Percentiles rank a stretch among this genome's conserved stretches.
These are phyloP conservation scores for Moesziomyces globuligerus DNA, from an alignment of 1,284 basidiomycete genomes.

Conservation along the genomic window DNA sequence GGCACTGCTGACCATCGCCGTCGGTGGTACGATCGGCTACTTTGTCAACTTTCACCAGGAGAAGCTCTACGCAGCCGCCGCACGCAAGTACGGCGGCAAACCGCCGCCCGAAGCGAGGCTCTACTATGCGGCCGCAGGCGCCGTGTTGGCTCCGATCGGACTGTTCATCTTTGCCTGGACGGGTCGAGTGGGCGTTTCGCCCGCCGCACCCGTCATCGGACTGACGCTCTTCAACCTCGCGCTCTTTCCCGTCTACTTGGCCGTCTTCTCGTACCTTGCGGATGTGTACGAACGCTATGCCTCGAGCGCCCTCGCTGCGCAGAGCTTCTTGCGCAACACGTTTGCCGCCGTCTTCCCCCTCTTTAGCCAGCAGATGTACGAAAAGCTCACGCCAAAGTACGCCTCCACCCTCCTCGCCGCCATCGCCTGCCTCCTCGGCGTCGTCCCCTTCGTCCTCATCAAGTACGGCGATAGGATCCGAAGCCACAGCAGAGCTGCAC, in stretches of 20 bases:
- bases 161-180: conserved; percentile 58
- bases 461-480: conserved; percentile 58
- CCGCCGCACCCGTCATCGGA: conserved; percentile 49
- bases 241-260: conserved; percentile 42
- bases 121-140: conserved; percentile 62
- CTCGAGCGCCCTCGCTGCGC: conserved; percentile 59
- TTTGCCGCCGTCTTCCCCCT: conserved; percentile 51
- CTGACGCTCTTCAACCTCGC: conserved; percentile 43
- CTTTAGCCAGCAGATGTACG: conserved; percentile 51
- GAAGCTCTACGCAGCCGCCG: conserved; percentile 42
- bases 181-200: conserved; percentile 28
- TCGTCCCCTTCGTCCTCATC: conserved; percentile 61
- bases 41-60: conserved; percentile 72
- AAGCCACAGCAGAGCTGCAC: conserved; percentile 38
- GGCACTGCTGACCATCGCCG: conserved; percentile 49
- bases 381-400: conserved; percentile 51
- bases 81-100: conserved; percentile 62
- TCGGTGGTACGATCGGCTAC: conserved; percentile 72
- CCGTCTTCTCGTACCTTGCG: conserved; percentile 47
- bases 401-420: conserved; percentile 61
- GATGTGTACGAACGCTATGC: conserved; percentile 64
- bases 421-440: conserved; percentile 52
- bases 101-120: conserved; percentile 70
- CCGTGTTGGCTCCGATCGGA: conserved; percentile 46
- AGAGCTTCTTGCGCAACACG: conserved; percentile 54